Percentiles rank a stretch among this genome's conserved stretches.
Conservation (phyloP, 257 asterid genomes). For the Jasminum sambac region DNA sequence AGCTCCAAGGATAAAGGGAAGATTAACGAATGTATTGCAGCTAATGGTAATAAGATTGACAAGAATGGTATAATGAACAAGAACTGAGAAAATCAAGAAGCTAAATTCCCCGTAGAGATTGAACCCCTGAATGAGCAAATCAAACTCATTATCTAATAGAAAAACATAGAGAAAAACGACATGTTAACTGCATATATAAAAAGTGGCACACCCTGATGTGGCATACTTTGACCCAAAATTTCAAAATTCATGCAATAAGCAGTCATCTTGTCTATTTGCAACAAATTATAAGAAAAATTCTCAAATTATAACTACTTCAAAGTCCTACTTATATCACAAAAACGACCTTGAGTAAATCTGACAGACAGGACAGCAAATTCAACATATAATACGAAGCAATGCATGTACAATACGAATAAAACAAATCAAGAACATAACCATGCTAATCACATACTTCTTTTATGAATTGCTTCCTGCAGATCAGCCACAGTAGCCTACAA, state of each 20-base stretch:
- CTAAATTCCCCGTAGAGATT: not conserved
- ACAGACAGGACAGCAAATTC: not conserved
- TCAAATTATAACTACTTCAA: not conserved
- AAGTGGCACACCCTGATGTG: not conserved
- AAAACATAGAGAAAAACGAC: not conserved
- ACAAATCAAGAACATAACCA: conserved; percentile 19
- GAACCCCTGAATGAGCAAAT: not conserved
- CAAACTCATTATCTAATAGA: not conserved
- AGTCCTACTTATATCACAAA: not conserved
- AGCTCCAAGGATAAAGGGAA: not conserved
- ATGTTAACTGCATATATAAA: not conserved
- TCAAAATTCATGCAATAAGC: not conserved
- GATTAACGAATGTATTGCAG: not conserved
- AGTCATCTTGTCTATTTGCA: not conserved
- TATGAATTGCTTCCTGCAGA: conserved; percentile 88
- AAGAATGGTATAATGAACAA: not conserved
- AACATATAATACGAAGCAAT: conserved; percentile 4
- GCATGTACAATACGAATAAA: conserved; percentile 2
- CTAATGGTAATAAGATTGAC: not conserved
- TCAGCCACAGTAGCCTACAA: conserved; percentile 88
- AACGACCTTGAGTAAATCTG: not conserved
- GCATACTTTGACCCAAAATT: not conserved
- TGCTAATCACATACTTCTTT: conserved; percentile 56
- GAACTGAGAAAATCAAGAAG: too few relatives aligned
- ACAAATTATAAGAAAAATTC: not conserved